These are phyloP conservation scores for Solanum acaule DNA, from an alignment of 257 asterid species.

Conservation along the genomic window DNA sequence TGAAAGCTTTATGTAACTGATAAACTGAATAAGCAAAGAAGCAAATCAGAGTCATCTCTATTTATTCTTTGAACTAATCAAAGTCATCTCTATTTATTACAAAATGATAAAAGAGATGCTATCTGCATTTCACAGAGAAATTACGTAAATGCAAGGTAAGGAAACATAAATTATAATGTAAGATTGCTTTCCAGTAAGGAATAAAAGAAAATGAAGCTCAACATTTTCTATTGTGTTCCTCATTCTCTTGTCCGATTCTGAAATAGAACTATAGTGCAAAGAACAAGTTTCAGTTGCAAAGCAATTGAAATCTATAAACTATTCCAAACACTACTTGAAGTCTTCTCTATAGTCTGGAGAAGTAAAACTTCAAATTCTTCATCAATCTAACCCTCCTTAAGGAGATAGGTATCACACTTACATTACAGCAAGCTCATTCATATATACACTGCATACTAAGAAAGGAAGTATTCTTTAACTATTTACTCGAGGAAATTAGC, in stretches of 20 bases:
- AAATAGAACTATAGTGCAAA: background rate
- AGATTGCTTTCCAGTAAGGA: background rate
- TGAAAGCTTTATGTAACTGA: background rate
- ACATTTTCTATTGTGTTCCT: background rate
- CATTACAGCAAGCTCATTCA: background rate
- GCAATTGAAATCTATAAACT: background rate
- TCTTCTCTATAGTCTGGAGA: background rate
- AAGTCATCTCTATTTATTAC: background rate
- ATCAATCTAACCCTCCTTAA: background rate
- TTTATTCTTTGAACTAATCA: background rate
- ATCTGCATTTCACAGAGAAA: background rate
- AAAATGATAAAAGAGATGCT: background rate
- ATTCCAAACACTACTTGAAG: background rate
- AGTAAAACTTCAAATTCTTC: background rate
- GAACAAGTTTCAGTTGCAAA: background rate
- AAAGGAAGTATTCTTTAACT: background rate
- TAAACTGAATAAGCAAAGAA: background rate
- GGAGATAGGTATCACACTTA: background rate
- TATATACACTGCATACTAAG: background rate
- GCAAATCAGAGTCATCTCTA: background rate
- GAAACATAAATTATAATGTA: background rate
- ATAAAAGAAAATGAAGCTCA: background rate
- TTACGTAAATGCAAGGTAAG: background rate
- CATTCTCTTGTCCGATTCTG: background rate
- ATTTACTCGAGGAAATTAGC: background rate